phyloP scores from a whole-genome alignment of 2,329 filamentous ascomycete species.

The Emergomyces orientalis region DNA sequence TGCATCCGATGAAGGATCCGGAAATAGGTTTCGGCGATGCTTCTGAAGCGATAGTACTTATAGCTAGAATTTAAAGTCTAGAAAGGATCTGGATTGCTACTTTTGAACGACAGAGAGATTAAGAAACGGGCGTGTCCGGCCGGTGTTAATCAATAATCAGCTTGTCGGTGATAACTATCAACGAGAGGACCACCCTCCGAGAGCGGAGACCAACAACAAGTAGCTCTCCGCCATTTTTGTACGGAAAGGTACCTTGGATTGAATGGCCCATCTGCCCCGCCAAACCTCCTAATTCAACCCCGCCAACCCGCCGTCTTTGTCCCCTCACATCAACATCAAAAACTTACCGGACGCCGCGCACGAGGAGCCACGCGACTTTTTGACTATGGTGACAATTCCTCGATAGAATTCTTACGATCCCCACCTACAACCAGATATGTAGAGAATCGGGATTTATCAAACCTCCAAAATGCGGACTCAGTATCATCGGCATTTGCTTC shows the following conservation, averaged over 20 bases:
- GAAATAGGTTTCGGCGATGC: not conserved
- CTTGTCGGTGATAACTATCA: not conserved
- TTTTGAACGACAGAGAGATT: no score
- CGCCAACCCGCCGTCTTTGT: no score
- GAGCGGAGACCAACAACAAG: not conserved
- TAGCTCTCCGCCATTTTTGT: not conserved
- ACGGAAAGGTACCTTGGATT: not conserved
- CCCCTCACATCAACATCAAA: not conserved
- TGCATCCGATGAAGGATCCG: not conserved
- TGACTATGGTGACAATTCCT: not conserved
- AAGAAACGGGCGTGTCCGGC: no score
- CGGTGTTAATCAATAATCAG: not conserved
- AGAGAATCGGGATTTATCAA: not conserved
- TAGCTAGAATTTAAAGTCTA: not conserved
- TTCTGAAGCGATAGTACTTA: not conserved
- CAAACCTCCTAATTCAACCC: not conserved
- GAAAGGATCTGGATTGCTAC: not conserved
- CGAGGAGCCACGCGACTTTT: not conserved
- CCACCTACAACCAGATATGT: not conserved
- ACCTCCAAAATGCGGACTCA: not conserved
- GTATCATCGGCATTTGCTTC: not conserved
- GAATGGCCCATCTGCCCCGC: not conserved
- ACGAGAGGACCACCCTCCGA: no score
- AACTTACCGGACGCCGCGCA: not conserved
- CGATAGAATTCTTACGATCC: not conserved